phyloP scores from a whole-genome alignment of 768 basidiomycete species.

The Termitomyces sp. region DNA sequence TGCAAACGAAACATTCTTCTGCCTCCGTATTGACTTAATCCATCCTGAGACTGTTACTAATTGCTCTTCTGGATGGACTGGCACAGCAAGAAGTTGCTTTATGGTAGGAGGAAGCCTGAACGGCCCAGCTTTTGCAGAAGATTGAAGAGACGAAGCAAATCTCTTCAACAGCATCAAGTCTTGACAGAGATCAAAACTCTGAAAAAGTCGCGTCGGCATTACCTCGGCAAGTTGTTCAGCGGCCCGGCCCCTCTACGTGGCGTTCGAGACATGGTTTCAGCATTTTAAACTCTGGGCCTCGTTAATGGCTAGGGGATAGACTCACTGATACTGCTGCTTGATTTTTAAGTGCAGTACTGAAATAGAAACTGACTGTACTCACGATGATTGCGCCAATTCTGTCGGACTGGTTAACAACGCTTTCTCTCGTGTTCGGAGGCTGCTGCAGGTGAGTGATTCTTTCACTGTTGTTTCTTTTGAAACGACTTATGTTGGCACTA shows the following conservation, averaged over 20 bases:
- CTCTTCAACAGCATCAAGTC: slow-evolving; percentile 7
- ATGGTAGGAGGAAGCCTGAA: slow-evolving; percentile 15
- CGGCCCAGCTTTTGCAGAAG: background rate
- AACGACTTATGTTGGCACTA: background rate
- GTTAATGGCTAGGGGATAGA: background rate
- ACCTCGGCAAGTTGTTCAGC: background rate
- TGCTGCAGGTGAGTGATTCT: slow-evolving; percentile 63
- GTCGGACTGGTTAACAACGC: slow-evolving; percentile 53
- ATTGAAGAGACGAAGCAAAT: slow-evolving; percentile 5
- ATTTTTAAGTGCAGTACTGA: background rate
- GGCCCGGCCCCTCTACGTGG: slow-evolving; percentile 4
- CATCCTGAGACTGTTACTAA: slow-evolving; percentile 63
- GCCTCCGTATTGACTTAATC: slow-evolving; percentile 79
- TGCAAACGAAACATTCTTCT: slow-evolving; percentile 86
- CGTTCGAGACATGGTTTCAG: background rate
- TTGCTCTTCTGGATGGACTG: background rate
- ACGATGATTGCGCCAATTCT: slow-evolving; percentile 8
- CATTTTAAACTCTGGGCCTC: background rate
- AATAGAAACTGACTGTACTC: background rate
- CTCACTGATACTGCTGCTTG: background rate
- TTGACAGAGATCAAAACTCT: background rate
- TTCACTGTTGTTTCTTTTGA: background rate
- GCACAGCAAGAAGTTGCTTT: slow-evolving; percentile 7
- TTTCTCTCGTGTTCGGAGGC: slow-evolving; percentile 81
- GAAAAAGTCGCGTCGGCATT: background rate